Conservation (phyloP, 1,284 basidiomycete species). For the Vanrija sp. region DNA sequence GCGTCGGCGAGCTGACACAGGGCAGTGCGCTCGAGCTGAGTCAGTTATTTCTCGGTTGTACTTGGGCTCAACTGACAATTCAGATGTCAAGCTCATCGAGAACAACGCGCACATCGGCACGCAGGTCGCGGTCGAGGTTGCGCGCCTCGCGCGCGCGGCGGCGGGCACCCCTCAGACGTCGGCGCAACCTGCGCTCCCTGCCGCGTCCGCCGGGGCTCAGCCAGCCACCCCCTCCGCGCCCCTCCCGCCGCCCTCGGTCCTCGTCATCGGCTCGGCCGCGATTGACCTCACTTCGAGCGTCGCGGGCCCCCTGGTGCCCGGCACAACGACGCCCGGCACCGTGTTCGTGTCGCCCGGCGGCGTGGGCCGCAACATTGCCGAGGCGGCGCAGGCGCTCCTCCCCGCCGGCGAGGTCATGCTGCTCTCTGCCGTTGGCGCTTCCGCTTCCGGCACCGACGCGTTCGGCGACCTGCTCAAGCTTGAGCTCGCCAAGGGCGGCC, state of each 20-base stretch:
- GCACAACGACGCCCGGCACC: conserved; percentile 76
- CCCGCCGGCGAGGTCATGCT: conserved; percentile 40
- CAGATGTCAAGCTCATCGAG: conserved; percentile 83
- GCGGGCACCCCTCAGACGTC: neutral
- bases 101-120: conserved; percentile 88
- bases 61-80: neutral
- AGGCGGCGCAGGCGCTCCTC: conserved; percentile 59
- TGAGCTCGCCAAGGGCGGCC: conserved; percentile 60
- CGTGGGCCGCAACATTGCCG: conserved; percentile 89
- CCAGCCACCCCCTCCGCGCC: neutral
- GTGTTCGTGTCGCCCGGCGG: conserved; percentile 77
- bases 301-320: conserved; percentile 28
- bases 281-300: conserved; percentile 71
- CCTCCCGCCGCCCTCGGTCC: conserved; percentile 47
- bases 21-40: conserved; percentile 70
- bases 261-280: conserved; percentile 78
- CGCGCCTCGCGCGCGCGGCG: conserved; percentile 51
- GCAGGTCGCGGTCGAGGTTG: conserved; percentile 74
- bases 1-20: conserved; percentile 75
- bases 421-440: conserved; percentile 48
- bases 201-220: neutral
- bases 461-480: conserved; percentile 63
- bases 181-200: too few species aligned
- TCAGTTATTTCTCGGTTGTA: conserved; percentile 43
- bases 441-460: conserved; percentile 56